Base-by-base conservation (phyloP, 2,329 filamentous ascomycete genomes). In the Botrytis pseudocinerea region DNA sequence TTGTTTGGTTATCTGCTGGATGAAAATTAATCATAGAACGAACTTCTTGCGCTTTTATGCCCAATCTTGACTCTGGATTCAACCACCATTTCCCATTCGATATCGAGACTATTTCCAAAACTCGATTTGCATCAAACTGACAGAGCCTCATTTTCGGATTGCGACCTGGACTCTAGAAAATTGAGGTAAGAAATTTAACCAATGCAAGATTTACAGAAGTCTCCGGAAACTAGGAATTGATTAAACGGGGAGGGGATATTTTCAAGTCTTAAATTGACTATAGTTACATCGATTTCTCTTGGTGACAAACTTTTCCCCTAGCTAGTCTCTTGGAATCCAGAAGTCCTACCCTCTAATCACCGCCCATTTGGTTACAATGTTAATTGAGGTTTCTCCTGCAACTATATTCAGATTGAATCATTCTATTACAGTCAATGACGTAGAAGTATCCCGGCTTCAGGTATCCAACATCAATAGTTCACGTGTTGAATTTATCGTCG, bases 231-330 rank as follows among this genome's bases (percentile, higher is more conserved):
- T n/a, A n/a, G n/a, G n/a, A n/a, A n/a, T n/a, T n/a, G n/a, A n/a
- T n/a, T n/a, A n/a, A n/a, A n/a, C n/a, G n/a, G n/a, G 22, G 2
- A 48, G 2, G 20, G 22, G 46, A 25, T 0, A 2, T 48, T 0
- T 4, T 25, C 20, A 10, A 25, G 4, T 25, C 22, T 48, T 10
- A 25, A 48, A 20, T 48, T 48, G 46, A 48, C 6, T 25, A 25
- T 9, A 25, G 20, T 48, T 48, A 48, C 20, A 25, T 25, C 46
- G 8, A 7, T 20, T 20, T 20, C n/a, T n/a, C n/a, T n/a, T n/a
- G n/a, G n/a, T n/a, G n/a, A n/a, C n/a, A n/a, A n/a, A n/a, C n/a
- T n/a, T n/a, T n/a, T n/a, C n/a, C n/a, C 35, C 20, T 18, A 42
- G 10, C 40, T 42, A 12, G 46, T 48, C 22, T 44, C 42, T 18